Percentiles rank a stretch among this genome's conserved stretches.
These are phyloP conservation scores for Skeletonema potamos DNA, from an alignment of 108 stramenopile genomes.

Conservation along the genomic window DNA sequence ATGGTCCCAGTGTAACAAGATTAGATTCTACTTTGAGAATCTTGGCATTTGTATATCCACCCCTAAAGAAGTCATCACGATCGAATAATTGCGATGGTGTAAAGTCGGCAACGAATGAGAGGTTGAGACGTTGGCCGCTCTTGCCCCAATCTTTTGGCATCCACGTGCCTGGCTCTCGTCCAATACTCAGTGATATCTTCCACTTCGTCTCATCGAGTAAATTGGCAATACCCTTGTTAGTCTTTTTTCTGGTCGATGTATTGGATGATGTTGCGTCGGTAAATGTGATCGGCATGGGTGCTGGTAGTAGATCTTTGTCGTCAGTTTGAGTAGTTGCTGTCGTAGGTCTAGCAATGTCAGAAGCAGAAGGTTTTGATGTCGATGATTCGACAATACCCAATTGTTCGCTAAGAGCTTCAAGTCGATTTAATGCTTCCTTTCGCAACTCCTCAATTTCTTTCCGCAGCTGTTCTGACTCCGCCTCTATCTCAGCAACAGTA, in stretches of 20 bases:
- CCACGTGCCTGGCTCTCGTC: constrained; percentile 71
- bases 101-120: constrained; percentile 67
- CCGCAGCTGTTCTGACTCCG: constrained; percentile 47
- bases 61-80: constrained; percentile 68
- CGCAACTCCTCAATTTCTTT: constrained; percentile 65
- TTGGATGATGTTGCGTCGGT: neutral
- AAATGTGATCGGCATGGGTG: constrained; percentile 19
- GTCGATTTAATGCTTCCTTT: constrained; percentile 58
- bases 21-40: constrained; percentile 46
- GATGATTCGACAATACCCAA: constrained; percentile 14
- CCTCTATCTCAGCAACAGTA: constrained; percentile 38
- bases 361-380: neutral
- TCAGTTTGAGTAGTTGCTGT: neutral
- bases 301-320: constrained; percentile 16
- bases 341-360: too few species aligned
- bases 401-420: constrained; percentile 52
- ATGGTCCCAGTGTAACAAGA: constrained; percentile 39
- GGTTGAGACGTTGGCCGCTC: constrained; percentile 56
- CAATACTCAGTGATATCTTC: constrained; percentile 68
- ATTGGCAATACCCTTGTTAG: constrained; percentile 13
- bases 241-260: constrained; percentile 2
- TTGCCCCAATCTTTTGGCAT: constrained; percentile 83
- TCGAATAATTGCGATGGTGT: constrained; percentile 52
- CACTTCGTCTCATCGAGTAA: constrained; percentile 62
- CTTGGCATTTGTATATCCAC: constrained; percentile 51